Percentiles rank a stretch among this genome's conserved stretches.
Conservation (phyloP, 257 asterid genomes). For the Solanum sparsipilum region DNA sequence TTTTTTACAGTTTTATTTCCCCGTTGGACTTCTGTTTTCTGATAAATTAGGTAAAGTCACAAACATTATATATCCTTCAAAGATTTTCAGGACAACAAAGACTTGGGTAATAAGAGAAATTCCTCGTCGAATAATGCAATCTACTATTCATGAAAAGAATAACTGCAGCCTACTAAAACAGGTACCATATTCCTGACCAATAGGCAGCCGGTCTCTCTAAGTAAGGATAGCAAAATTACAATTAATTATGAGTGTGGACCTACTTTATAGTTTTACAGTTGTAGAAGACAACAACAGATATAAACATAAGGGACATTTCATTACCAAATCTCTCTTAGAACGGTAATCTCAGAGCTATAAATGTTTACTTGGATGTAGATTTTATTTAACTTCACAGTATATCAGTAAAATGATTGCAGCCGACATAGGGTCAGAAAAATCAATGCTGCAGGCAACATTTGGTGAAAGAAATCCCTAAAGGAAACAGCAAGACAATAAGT, state of each 20-base stretch:
- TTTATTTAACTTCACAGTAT: background rate
- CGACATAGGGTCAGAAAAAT: background rate
- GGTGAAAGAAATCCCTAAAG: background rate
- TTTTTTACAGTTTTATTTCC: background rate
- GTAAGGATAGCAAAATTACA: background rate
- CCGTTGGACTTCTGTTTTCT: background rate
- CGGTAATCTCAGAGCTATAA: background rate
- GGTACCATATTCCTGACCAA: background rate
- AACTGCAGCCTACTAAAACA: background rate
- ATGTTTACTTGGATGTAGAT: background rate
- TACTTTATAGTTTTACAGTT: background rate
- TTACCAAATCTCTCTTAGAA: background rate
- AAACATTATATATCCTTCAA: background rate
- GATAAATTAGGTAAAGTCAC: background rate
- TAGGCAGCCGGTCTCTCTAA: background rate
- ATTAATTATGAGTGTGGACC: background rate
- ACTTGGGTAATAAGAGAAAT: background rate
- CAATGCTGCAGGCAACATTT: background rate
- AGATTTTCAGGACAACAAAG: background rate
- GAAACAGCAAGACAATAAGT: background rate
- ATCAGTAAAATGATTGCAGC: background rate
- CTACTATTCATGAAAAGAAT: background rate
- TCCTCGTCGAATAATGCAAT: background rate
- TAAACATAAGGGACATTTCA: background rate
- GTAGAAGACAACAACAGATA: background rate